These are phyloP conservation scores for Cardamine chenopodiifolia DNA, from an alignment of 345 rosid species.

Conservation along the genomic window DNA sequence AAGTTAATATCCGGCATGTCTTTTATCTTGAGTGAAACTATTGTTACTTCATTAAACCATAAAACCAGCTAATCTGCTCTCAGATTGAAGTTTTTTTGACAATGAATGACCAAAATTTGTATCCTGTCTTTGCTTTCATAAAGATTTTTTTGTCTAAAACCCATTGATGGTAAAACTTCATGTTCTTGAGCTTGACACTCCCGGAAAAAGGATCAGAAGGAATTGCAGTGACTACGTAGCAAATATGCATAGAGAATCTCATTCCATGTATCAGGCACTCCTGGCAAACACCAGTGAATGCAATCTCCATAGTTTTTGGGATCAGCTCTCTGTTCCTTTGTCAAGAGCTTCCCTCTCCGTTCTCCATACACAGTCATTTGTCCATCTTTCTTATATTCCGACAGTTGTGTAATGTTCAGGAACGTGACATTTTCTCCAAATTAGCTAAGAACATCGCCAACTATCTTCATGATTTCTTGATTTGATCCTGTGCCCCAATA, in stretches of 20 bases:
- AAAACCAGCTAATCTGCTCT: constrained; percentile 33
- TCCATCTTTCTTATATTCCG: constrained; percentile 85
- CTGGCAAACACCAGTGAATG: constrained; percentile 97
- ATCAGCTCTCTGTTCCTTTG: constrained; percentile 67
- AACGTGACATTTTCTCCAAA: constrained; percentile 61
- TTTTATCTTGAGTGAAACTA: constrained; percentile 14
- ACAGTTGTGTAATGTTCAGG: constrained; percentile 73
- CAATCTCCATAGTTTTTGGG: constrained; percentile 75
- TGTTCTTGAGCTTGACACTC: constrained; percentile 14
- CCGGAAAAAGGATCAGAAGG: constrained; percentile 15
- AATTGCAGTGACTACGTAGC: constrained; percentile 51
- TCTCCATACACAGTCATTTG: constrained; percentile 79
- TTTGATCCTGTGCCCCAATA: constrained; percentile 95
- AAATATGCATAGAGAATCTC: constrained; percentile 78
- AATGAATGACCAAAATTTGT: background rate
- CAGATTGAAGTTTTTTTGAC: constrained; percentile 29
- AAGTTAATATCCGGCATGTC: background rate
- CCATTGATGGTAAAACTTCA: too few relatives aligned
- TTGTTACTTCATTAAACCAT: constrained; percentile 10
- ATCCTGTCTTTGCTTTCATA: background rate
- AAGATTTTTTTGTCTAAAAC: background rate
- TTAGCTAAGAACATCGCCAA: constrained; percentile 48
- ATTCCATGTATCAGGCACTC: constrained; percentile 92
- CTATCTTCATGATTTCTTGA: constrained; percentile 69
- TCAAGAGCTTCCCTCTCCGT: constrained; percentile 79